Base-by-base conservation (phyloP, 1,284 basidiomycete species). In the Coniferiporia sulphurascens region DNA sequence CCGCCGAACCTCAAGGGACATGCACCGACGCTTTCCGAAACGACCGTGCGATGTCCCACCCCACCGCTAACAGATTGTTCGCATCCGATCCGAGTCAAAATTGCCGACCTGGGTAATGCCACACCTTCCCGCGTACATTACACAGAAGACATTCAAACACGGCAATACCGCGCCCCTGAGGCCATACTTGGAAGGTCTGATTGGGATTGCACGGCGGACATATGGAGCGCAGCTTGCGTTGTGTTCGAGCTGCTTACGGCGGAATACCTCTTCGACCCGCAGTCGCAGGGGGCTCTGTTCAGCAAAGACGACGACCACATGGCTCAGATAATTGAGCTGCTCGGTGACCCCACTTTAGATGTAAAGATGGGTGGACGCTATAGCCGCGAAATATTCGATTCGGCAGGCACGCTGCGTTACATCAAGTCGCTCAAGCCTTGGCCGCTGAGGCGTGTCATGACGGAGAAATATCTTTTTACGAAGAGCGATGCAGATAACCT, bases 231-330 rank as follows among this genome's bases (percentile, higher is more conserved):
- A 12, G 91, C 90, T 46, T 93, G 91, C 71, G 85, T 96, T 72
- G 80, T 87, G 48, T 94, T 95, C 67, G 93, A 95, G 72, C 78
- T 94, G 56, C 75, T 94, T 59, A 93, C 91, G 5, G 89, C 90
- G 35, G 91, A 94, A 71, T 93, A 89, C 69, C 81, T 94, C 36
- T 95, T 94, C 70, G 92, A 94, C 69, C 93, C 93, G 32, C 92
- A 93, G 64, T 82, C 84, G 32, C 87, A 89, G 70, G 87, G 88
- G 12, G 87, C 90, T 62, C 68, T 87, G 62, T 95, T 94, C 72
- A 89, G 86, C 66, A 95, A 95, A 74, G 93, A 96, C 72, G 93
- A 95, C 70, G 93, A 96, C 71, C 93, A 95, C 69, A 90, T 96
- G 79, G 93, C 94, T 6, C 93, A 95, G 73, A 88, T 95, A 65